phyloP scores from a whole-genome alignment of 2,329 filamentous ascomycete genomes.

The Fusarium foetens region DNA sequence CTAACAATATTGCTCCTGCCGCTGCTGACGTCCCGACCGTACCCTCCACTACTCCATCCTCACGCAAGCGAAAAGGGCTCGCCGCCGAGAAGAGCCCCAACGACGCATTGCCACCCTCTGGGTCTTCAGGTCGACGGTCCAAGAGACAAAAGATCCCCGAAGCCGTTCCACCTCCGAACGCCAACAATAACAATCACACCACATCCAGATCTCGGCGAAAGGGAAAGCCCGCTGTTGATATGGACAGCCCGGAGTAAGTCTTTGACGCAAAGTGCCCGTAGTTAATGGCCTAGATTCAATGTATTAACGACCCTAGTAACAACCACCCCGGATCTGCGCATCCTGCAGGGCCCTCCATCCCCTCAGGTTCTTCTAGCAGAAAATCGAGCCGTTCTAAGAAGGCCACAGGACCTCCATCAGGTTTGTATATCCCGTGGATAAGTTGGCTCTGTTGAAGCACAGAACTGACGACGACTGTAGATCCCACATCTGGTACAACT shows the following conservation, averaged over 20 bases:
- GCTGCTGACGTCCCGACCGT: slow-evolving; percentile 53
- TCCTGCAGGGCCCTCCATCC: slow-evolving; percentile 65
- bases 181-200: slow-evolving; percentile 42
- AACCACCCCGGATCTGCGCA: slow-evolving; percentile 65
- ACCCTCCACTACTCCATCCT: slow-evolving; percentile 55
- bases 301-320: slow-evolving; percentile 34
- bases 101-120: slow-evolving; percentile 40
- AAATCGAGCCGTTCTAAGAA: slow-evolving; percentile 80
- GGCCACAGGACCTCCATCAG: slow-evolving; percentile 57
- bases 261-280: not conserved
- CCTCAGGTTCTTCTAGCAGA: slow-evolving; percentile 73
- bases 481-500: slow-evolving; percentile 49
- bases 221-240: slow-evolving; percentile 69
- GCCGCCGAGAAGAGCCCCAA: slow-evolving; percentile 62
- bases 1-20: slow-evolving; percentile 55
- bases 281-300: not conserved
- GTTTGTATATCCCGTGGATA: slow-evolving; percentile 44
- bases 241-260: slow-evolving; percentile 78
- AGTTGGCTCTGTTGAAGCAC: not conserved
- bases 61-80: slow-evolving; percentile 81
- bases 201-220: slow-evolving; percentile 64
- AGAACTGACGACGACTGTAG: slow-evolving; percentile 39
- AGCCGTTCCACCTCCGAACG: slow-evolving; percentile 49
- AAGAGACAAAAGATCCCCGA: slow-evolving; percentile 77
- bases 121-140: slow-evolving; percentile 65